Base-by-base conservation (phyloP, 2,329 filamentous ascomycete genomes). In the Diaporthe capsici region DNA sequence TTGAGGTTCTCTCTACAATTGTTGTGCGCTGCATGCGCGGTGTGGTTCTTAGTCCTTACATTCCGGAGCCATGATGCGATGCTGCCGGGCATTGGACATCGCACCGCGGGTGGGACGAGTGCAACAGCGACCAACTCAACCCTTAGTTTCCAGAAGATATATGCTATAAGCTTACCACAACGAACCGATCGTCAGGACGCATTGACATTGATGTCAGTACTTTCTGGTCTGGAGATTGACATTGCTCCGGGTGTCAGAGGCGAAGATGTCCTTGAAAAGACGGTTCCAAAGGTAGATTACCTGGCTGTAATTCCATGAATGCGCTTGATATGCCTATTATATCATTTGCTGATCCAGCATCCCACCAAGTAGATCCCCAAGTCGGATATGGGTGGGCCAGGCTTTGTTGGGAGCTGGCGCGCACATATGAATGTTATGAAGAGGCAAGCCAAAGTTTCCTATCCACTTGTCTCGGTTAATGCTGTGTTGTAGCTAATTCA, bases 391-490 rank as follows among this genome's bases (percentile, higher is more conserved):
- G 60, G 60, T 42, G 60, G 60, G n/a, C 13, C 37, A 0, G 60
- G 60, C 6, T 63, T 63, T 28, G 37, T 44, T 63, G 60, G 60
- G 15, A 63, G 60, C 60, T 63, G 60, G 60, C 60, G 60, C 4
- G 60, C 60, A 5, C 60, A 63, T 3, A 63, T 63, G 60, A 63
- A 63, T 28, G n/a, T 63, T 20, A 63, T 63, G 60, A 63, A 63
- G 28, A 63, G 39, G 60, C 10, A 63, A 44, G 39, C 39, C 13
- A 28, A 28, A 3, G 3, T 28, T 28, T 28, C 28, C 2, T 28
- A 2, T 28, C 28, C 28, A 3, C 28, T 3, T 28, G 28, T 3
- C 3, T 3, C 3, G 28, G 28, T 42, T 15, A 22, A 63, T 20
- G 13, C 31, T 28, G 3, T 2, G 37, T 49, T 2, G 17, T 17